Evolutionary conservation across 2,329 filamentous ascomycete genomes (phyloP), one percentile per base, ranked within the genome.

Genomic region (Ramichloridium luteum): DNA sequence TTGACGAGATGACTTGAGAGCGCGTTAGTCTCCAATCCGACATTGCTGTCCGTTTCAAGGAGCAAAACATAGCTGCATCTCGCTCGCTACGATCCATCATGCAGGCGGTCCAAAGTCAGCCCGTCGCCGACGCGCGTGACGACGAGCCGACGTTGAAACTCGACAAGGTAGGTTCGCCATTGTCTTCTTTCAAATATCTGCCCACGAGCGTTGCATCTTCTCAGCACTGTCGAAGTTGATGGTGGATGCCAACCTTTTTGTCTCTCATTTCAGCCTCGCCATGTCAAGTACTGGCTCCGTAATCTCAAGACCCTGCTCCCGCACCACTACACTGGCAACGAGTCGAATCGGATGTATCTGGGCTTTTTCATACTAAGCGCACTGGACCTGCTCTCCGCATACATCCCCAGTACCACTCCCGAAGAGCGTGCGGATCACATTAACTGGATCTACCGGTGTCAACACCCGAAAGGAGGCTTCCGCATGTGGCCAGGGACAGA

Each of bases 201-300:
- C 8, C 20, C 8, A 23, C 20, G 20, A 8, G 20, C 20, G 20
- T 8, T 23, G 20, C 8, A n/a, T 23, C n/a, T 8, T n/a, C 8
- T 8, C 8, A 23, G 20, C 8, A 23, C 20, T n/a, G 20, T 23
- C 20, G n/a, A 23, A 23, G 20, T 8, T 23, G 8, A 23, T n/a
- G n/a, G n/a, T n/a, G n/a, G n/a, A 23, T 23, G 20, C 20, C 25
- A 27, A 27, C 25, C 8, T 8, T 27, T 27, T 27, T 6, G 6
- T 27, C 13, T n/a, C n/a, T n/a, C n/a, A n/a, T 8, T 8, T n/a
- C 36, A 54, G 48, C 35, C 39, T 12, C 45, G 50, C 12, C 90
- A 98, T 56, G 65, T 90, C 53, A 83, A 80, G 53, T 98, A 94
- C 69, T 98, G 86, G 78, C 73, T 85, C 44, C 77, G 86, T 53